Evolutionary conservation across 306 rosid species (phyloP).

Genomic region (Rosa chinensis): DNA sequence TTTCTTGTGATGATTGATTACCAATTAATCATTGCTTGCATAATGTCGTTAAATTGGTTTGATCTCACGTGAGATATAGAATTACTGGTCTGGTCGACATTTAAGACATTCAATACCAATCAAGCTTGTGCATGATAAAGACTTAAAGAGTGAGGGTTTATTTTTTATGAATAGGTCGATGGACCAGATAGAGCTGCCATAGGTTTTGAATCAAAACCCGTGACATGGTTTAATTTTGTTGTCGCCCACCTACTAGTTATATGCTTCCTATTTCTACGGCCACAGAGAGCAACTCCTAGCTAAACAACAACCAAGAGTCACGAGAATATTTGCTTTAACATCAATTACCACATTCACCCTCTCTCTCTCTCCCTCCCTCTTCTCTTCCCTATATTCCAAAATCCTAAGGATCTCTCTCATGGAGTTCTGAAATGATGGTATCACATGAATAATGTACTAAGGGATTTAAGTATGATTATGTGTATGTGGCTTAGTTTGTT

Average conservation of each 20-base stretch:
- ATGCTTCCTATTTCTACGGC: conserved; percentile 40
- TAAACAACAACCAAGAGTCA: conserved; percentile 71
- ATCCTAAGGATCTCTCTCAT: not conserved
- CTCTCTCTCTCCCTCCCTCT: conserved; percentile 8
- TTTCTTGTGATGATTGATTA: not conserved
- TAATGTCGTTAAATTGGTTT: not conserved
- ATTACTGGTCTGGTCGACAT: conserved; percentile 1
- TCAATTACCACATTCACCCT: conserved; percentile 35
- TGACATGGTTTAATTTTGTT: conserved; percentile 44
- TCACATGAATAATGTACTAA: conserved; percentile 9
- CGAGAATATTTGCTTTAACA: conserved; percentile 41
- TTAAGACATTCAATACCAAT: not conserved
- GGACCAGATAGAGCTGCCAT: conserved; percentile 7
- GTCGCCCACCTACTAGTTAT: conserved; percentile 39
- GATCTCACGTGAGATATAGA: not conserved
- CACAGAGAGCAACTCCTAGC: conserved; percentile 34
- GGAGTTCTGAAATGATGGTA: not conserved
- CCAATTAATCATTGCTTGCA: not conserved
- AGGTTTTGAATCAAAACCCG: conserved; percentile 44
- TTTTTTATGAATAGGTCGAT: not conserved
- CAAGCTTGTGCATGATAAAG: not conserved
- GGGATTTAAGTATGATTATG: not conserved
- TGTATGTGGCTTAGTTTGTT: not conserved
- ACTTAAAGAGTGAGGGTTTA: not conserved
- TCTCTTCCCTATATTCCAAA: conserved; percentile 22